Evolutionary conservation across 257 asterid genomes (phyloP).

Genomic region (Voacanga thouarsii): DNA sequence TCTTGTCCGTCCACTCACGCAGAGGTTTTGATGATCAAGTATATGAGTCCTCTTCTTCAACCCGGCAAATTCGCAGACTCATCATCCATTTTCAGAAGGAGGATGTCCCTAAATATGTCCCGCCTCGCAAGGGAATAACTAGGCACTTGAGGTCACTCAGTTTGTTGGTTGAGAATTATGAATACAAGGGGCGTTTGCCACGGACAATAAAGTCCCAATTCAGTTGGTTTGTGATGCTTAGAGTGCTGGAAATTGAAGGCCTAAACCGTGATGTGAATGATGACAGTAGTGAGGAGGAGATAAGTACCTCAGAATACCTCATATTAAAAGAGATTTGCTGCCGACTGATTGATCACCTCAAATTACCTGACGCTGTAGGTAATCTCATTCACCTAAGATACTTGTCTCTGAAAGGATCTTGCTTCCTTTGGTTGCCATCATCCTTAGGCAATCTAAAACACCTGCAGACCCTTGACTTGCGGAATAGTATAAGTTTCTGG

Average conservation of each 20-base stretch:
- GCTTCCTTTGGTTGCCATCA: neutral
- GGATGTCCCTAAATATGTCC: neutral
- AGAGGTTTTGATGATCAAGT: neutral
- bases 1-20: neutral
- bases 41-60: neutral
- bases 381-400: conserved; percentile 21
- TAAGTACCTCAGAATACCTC: no score
- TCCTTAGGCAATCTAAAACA: conserved; percentile 15
- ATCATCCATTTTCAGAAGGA: neutral
- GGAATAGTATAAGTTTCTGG: no score
- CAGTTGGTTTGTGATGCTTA: conserved; percentile 3
- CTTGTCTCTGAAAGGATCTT: conserved; percentile 3
- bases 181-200: neutral
- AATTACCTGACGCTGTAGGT: neutral
- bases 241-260: neutral
- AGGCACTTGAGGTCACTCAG: neutral
- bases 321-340: no score
- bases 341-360: no score
- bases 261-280: no score
- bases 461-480: conserved; percentile 21
- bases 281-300: no score
- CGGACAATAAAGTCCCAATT: neutral
- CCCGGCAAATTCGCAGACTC: neutral
- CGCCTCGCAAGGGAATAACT: neutral
- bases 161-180: neutral